phyloP scores from a whole-genome alignment of 306 rosid genomes.

The Vigna angularis region DNA sequence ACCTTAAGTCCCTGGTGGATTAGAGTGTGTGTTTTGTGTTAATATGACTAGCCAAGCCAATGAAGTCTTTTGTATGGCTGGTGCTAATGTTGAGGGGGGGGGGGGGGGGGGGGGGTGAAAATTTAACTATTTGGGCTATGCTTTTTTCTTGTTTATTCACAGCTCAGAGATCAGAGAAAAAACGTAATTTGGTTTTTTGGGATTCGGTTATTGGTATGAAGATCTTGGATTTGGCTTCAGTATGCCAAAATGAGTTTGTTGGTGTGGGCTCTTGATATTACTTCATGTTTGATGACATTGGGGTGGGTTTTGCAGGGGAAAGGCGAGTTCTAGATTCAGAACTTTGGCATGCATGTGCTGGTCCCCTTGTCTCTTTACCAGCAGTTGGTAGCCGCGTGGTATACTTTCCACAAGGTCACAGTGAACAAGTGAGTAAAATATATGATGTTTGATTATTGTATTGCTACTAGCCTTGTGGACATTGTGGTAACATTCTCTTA shows the following conservation, averaged over 20 bases:
- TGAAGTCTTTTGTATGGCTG: slow-evolving; percentile 12
- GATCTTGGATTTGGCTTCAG: slow-evolving; percentile 48
- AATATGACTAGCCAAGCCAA: slow-evolving; percentile 15
- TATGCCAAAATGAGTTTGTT: slow-evolving; percentile 27
- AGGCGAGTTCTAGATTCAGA: slow-evolving; percentile 88
- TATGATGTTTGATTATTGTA: slow-evolving; percentile 41
- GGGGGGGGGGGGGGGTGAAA: slow-evolving; percentile 13
- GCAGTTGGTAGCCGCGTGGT: slow-evolving; percentile 91
- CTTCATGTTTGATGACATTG: slow-evolving; percentile 35
- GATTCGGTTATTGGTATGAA: slow-evolving; percentile 32
- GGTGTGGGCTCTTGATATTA: slow-evolving; percentile 33
- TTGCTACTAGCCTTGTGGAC: slow-evolving; percentile 33
- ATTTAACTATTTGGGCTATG: background rate
- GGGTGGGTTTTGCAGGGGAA: slow-evolving; percentile 76
- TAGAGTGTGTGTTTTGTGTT: background rate
- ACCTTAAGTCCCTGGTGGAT: background rate
- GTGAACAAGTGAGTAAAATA: slow-evolving; percentile 78
- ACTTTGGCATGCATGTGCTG: slow-evolving; percentile 99
- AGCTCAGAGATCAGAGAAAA: slow-evolving; percentile 31
- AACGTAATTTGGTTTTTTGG: slow-evolving; percentile 44
- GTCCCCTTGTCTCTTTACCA: slow-evolving; percentile 94
- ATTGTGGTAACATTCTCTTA: slow-evolving; percentile 28
- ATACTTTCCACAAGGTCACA: slow-evolving; percentile 96
- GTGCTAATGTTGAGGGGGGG: background rate
- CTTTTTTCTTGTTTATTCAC: slow-evolving; percentile 30